These are phyloP conservation scores for Tetrahymena thermophila DNA, from an alignment of 73 alveolate species.

Conservation along the genomic window DNA sequence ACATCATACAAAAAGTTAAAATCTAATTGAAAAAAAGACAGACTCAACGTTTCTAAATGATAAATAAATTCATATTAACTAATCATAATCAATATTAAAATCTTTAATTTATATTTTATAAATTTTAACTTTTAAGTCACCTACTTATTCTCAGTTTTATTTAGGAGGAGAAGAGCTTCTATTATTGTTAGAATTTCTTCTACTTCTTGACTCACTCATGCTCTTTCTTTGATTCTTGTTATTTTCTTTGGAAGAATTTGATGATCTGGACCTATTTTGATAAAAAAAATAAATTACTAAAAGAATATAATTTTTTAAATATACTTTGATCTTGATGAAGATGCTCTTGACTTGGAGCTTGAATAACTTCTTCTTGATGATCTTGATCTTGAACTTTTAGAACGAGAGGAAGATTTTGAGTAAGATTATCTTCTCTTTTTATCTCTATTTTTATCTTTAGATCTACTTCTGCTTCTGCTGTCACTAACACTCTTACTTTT, in stretches of 20 bases:
- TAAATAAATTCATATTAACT: too few relatives aligned
- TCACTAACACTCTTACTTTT: background rate
- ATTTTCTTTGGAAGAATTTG: background rate
- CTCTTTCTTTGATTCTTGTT: background rate
- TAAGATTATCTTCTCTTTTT: slow-evolving; percentile 23
- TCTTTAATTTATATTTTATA: too few relatives aligned
- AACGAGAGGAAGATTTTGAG: slow-evolving; percentile 17
- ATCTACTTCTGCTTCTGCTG: background rate
- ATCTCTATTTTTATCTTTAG: background rate
- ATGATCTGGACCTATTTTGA: background rate
- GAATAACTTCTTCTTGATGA: slow-evolving; percentile 12
- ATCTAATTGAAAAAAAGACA: background rate
- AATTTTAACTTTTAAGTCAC: background rate
- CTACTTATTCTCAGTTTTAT: background rate
- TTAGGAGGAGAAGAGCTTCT: background rate
- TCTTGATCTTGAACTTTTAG: slow-evolving; percentile 24
- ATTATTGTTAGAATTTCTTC: background rate
- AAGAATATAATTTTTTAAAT: background rate
- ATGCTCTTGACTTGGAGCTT: background rate
- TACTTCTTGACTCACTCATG: background rate
- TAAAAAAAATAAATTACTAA: background rate
- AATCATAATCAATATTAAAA: background rate
- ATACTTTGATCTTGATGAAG: background rate
- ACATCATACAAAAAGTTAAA: background rate
- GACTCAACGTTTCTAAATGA: background rate